These are phyloP conservation scores for Boletus smithii DNA, from an alignment of 1,284 basidiomycete species.

Conservation along the genomic window DNA sequence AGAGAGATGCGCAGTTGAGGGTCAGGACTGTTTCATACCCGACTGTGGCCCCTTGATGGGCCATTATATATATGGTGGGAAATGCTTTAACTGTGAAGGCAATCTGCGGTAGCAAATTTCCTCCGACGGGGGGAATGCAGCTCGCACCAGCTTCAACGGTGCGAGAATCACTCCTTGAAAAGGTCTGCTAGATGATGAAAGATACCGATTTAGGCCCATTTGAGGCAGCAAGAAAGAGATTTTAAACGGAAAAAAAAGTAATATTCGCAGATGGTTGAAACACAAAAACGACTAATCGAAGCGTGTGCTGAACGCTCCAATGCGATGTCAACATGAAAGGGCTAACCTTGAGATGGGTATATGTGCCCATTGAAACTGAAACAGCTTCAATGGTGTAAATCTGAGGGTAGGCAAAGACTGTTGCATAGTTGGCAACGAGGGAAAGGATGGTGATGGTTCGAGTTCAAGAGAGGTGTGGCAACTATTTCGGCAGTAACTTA, in stretches of 20 bases:
- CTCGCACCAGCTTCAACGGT: neutral
- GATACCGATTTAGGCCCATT: neutral
- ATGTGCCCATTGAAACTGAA: neutral
- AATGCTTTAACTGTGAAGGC: conserved; percentile 1
- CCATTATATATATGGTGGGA: conserved; percentile 7
- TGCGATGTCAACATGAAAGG: neutral
- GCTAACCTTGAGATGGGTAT: conserved; percentile 3
- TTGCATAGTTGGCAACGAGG: neutral
- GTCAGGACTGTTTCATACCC: neutral
- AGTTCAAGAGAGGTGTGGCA: conserved; percentile 30
- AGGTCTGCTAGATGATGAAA: neutral
- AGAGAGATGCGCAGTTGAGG: neutral
- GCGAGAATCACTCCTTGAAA: neutral
- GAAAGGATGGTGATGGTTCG: conserved; percentile 39
- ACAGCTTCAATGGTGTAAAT: neutral
- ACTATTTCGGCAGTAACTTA: conserved; percentile 27
- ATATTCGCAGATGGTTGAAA: neutral
- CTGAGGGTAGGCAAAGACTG: neutral
- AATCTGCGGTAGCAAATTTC: neutral
- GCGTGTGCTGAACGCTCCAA: neutral
- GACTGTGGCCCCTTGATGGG: neutral
- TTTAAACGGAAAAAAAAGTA: neutral
- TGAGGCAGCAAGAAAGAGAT: neutral
- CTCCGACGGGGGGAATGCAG: neutral
- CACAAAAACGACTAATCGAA: neutral